Percentiles rank a stretch among this genome's conserved stretches.
phyloP scores from a whole-genome alignment of 139 green algal genomes.

The Edaphochlamys debaryana region DNA sequence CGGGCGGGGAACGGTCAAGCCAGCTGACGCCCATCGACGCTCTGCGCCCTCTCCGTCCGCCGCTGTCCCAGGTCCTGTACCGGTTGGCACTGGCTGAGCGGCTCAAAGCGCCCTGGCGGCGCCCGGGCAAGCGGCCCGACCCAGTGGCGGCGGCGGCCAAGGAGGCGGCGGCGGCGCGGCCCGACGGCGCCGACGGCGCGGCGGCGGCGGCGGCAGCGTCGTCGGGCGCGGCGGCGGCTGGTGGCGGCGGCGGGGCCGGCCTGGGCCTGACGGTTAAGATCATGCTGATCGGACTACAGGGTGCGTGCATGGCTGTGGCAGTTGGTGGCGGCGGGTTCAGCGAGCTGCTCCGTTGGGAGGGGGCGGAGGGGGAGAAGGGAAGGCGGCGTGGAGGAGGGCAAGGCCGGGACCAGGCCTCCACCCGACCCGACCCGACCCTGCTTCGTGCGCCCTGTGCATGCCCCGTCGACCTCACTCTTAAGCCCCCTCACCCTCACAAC shows the following conservation, averaged over 20 bases:
- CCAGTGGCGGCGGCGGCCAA: slow-evolving; percentile 48
- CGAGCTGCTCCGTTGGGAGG: too few species aligned
- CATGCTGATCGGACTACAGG: slow-evolving; percentile 65
- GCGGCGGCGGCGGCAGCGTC: not conserved
- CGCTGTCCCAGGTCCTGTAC: slow-evolving; percentile 49
- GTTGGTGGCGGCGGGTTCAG: not conserved
- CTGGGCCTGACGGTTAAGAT: slow-evolving; percentile 64
- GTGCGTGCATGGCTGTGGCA: not conserved
- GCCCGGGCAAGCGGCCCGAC: slow-evolving; percentile 49
- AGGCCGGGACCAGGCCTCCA: too few species aligned
- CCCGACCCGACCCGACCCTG: too few species aligned
- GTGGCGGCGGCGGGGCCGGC: not conserved
- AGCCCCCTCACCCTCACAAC: too few species aligned
- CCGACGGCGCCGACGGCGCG: not conserved
- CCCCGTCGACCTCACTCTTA: too few species aligned
- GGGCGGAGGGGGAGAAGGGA: too few species aligned
- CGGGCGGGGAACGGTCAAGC: too few species aligned
- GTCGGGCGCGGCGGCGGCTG: not conserved
- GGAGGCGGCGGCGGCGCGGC: slow-evolving; percentile 47
- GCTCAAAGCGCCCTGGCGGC: slow-evolving; percentile 62
- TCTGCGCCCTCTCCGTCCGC: not conserved
- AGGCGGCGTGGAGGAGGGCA: too few species aligned
- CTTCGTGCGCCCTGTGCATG: too few species aligned
- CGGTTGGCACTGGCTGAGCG: slow-evolving; percentile 67
- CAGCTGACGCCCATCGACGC: too few species aligned